These are phyloP conservation scores for Penstemon eatonii DNA, from an alignment of 257 asterid genomes.

Conservation along the genomic window DNA sequence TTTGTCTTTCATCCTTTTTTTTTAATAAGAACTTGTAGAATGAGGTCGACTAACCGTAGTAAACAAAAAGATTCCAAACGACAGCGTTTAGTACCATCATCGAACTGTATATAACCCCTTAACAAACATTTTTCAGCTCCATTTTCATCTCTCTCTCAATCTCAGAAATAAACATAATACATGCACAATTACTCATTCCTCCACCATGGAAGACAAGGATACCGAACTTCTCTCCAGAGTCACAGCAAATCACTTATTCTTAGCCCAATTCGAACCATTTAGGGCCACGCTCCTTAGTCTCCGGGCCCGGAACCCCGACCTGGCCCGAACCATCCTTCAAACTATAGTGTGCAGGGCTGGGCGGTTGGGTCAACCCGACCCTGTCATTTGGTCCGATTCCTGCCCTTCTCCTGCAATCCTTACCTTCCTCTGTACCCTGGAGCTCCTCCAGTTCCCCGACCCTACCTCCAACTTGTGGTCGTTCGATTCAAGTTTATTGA, in stretches of 20 bases:
- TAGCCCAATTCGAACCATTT: constrained; percentile 92
- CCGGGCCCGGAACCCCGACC: constrained; percentile 74
- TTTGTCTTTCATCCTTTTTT: no score
- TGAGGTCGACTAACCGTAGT: no score
- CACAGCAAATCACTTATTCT: constrained; percentile 72
- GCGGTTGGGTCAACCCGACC: constrained; percentile 52
- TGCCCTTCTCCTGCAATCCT: constrained; percentile 80
- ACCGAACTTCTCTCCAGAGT: constrained; percentile 62
- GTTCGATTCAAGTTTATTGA: constrained; percentile 56
- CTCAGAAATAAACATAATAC: constrained; percentile 18
- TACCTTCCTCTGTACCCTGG: constrained; percentile 70
- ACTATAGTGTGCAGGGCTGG: constrained; percentile 72
- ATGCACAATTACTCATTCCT: constrained; percentile 25
- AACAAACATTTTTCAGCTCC: constrained; percentile 4
- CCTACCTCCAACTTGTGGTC: constrained; percentile 76
- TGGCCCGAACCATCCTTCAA: constrained; percentile 73
- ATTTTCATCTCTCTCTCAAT: constrained; percentile 22
- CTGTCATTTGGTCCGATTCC: constrained; percentile 70
- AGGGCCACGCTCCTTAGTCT: constrained; percentile 80
- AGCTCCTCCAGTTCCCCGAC: constrained; percentile 74
- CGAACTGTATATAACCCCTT: constrained; percentile 31
- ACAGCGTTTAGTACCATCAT: constrained; percentile 21
- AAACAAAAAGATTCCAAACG: constrained; percentile 3
- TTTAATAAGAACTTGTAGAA: no score
- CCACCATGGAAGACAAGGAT: constrained; percentile 69